Conservation (phyloP, 352 stramenopile species). For the Phytophthora brassicae region DNA sequence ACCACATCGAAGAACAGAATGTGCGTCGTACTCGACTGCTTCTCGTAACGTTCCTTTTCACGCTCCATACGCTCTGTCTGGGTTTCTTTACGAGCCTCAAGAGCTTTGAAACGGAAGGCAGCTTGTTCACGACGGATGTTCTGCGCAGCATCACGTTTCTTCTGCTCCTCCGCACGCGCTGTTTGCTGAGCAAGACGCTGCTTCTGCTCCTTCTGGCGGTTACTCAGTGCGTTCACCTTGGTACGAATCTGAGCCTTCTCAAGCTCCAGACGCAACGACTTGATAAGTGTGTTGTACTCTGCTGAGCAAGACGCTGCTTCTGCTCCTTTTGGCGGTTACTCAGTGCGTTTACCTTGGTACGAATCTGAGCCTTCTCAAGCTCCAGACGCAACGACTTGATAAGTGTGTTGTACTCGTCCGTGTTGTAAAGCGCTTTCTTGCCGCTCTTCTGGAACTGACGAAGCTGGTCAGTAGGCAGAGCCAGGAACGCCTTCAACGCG, state of each 20-base stretch:
- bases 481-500: conserved; percentile 84
- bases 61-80: conserved; percentile 79
- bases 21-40: conserved; percentile 73
- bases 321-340: conserved; percentile 69
- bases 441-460: conserved; percentile 66
- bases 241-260: conserved; percentile 84
- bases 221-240: conserved; percentile 71
- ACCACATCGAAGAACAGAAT: conserved; percentile 87
- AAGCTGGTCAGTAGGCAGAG: conserved; percentile 69
- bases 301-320: conserved; percentile 63
- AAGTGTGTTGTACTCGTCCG: conserved; percentile 77
- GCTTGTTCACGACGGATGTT: conserved; percentile 79
- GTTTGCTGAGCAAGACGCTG: conserved; percentile 65
- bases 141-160: conserved; percentile 69
- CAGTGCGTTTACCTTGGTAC: conserved; percentile 73
- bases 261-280: conserved; percentile 77
- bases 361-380: conserved; percentile 86
- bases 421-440: conserved; percentile 80
- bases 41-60: conserved; percentile 82
- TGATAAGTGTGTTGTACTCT: conserved; percentile 77
- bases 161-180: conserved; percentile 60
- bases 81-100: conserved; percentile 76
- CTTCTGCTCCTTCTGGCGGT: conserved; percentile 73
- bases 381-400: conserved; percentile 79
- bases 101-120: conserved; percentile 70